phyloP scores from a whole-genome alignment of 495 filamentous ascomycete genomes.

The Trichoderma asperelloides region DNA sequence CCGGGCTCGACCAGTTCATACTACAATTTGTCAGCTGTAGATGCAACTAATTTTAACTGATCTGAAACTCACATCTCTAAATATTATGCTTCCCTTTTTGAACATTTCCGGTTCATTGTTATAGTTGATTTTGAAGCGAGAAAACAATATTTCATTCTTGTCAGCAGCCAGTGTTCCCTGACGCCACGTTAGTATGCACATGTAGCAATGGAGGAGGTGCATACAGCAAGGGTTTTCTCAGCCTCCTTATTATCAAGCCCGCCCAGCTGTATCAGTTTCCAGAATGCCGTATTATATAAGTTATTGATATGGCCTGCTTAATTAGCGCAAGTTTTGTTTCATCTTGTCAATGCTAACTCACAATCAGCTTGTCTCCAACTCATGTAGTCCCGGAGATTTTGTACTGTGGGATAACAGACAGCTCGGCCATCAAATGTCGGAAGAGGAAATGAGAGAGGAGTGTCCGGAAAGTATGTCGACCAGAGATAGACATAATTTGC shows the following conservation, averaged over 20 bases:
- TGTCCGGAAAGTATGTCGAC: conserved; percentile 62
- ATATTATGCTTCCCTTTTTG: conserved; percentile 86
- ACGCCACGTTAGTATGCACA: conserved; percentile 9
- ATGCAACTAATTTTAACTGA: conserved; percentile 9
- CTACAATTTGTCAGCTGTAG: conserved; percentile 18
- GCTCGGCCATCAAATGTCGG: conserved; percentile 90
- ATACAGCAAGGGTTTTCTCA: conserved; percentile 65
- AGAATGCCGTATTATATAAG: conserved; percentile 95
- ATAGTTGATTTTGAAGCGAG: conserved; percentile 85
- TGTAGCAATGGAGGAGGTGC: conserved; percentile 7
- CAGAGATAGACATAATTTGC: conserved; percentile 79
- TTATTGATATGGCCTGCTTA: conserved; percentile 87
- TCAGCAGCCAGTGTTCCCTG: conserved; percentile 75
- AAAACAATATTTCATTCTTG: conserved; percentile 95
- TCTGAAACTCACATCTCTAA: conserved; percentile 57
- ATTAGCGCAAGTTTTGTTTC: not conserved
- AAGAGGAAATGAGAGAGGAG: conserved; percentile 58
- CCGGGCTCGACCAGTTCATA: conserved; percentile 47
- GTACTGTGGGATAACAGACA: conserved; percentile 71
- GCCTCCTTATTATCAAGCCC: conserved; percentile 67
- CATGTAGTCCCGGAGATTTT: conserved; percentile 86
- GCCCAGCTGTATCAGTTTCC: conserved; percentile 72
- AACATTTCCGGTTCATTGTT: conserved; percentile 90
- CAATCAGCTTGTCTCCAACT: conserved; percentile 96
- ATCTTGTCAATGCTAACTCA: conserved; percentile 30